Evolutionary conservation across 2,329 filamentous ascomycete species (phyloP), one percentile per base, ranked within the genome.

Genomic region (Fusarium sp.): DNA sequence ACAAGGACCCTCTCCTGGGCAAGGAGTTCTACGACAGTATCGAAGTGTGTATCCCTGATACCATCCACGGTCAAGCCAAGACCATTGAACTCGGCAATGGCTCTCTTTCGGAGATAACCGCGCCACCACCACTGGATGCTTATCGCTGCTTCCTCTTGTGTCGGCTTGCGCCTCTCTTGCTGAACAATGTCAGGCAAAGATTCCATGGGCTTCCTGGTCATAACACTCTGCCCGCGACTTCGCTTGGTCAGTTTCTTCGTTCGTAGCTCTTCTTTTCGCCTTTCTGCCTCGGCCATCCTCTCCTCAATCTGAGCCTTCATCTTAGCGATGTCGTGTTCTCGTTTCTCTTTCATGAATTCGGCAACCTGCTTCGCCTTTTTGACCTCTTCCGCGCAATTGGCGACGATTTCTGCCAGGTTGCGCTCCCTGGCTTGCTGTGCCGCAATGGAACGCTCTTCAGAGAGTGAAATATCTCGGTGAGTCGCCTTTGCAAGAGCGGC

Each of bases 341-440:
- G 88, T 77, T 91, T 90, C 80, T 92, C 90, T 78, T 93, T 94
- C 82, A 92, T 93, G 59, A 87, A 89, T 77, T 93, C 92, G 15
- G 92, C 92, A n/a, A 94, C 85, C 50, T 91, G 90, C 82, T 95
- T 95, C 52, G 92, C 92, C 67, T 92, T 86, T 75, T 91, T 89
- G 17, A 96, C 92, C 76, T 96, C 92, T 77, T 94, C 92, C 20
- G 92, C 92, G 75, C 92, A 95, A 62, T 88, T 86, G 48, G 92
- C 91, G 6, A 92, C 91, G 43, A 95, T 94, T 76, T 94, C 92
- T 10, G 91, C 92, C 19, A 96, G 80, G 71, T 94, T 93, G 71
- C 91, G 91, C 80, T 95, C 91, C 59, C 93, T 86, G 1, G 92
- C 90, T 68, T 93, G 87, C 65, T 93, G 89, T 7, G 92, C 92